Evolutionary conservation across 306 rosid species (phyloP), one percentile per base, ranked within the genome.

Genomic region (Castanospermum australe): DNA sequence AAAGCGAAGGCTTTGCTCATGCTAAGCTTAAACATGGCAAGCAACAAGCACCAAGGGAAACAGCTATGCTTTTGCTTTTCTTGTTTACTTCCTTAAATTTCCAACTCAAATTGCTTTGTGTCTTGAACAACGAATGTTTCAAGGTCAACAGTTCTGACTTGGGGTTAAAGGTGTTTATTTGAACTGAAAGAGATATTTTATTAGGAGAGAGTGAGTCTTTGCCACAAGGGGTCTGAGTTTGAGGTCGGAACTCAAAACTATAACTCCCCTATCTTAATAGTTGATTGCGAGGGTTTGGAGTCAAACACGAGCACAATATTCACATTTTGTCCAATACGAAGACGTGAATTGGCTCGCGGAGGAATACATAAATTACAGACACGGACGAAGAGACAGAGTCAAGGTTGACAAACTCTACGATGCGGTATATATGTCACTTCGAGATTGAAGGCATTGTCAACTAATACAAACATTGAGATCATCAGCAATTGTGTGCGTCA

Each of bases 111-210:
- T 2, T 9, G 60, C 39, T n/a, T 24, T 57, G 1, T 57, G 3
- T 28, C 32, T 28, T 20, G 64, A 52, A 71, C 6, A 35, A 35
- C 12, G 73, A 71, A 52, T 52, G 35, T 33, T 35, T 30, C 12
- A 35, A 6, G 22, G 77, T 71, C 77, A 71, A 71, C 50, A 20
- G 63, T 18, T 12, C 35, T 6, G 77, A 71, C 61, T 52, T 71
- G 10, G 47, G 8, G 63, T 11, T 21, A 22, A 6, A 28, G 1
- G 32, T n/a, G n/a, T n/a, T n/a, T n/a, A n/a, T n/a, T n/a, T n/a
- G n/a, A n/a, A n/a, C n/a, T n/a, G n/a, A n/a, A n/a, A n/a, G n/a
- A n/a, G n/a, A n/a, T n/a, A n/a, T n/a, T n/a, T n/a, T n/a, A n/a
- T n/a, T n/a, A n/a, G n/a, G n/a, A n/a, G n/a, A n/a, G n/a, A n/a